Percentiles rank a stretch among this genome's conserved stretches.
phyloP scores from a whole-genome alignment of 202 grass and related monocot species.

The Sporobolus alterniflorus region DNA sequence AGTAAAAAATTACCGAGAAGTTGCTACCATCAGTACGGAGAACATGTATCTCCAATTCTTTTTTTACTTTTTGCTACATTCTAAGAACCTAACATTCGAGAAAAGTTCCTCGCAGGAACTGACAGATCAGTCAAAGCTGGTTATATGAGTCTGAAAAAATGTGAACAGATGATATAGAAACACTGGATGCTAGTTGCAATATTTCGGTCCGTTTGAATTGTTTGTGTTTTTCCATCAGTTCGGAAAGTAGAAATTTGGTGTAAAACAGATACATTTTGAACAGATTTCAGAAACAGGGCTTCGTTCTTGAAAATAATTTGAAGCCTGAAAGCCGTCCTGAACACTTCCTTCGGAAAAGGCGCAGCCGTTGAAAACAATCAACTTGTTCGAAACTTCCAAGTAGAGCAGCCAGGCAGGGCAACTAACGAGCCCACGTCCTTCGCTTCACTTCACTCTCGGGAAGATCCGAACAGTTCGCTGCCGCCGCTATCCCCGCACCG shows the following conservation, averaged over 20 bases:
- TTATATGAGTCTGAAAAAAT: not conserved
- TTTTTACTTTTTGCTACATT: too few relatives aligned
- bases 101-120: not conserved
- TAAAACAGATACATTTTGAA: not conserved
- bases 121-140: not conserved
- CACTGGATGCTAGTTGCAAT: not conserved
- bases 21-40: not conserved
- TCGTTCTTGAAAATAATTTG: not conserved
- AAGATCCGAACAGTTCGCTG: conserved; percentile 10
- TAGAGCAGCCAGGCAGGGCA: not conserved
- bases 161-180: not conserved
- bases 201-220: not conserved
- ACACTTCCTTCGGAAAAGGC: too few relatives aligned
- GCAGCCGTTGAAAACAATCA: too few relatives aligned
- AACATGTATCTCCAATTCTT: not conserved
- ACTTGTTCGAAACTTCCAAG: too few relatives aligned
- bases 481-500: not conserved
- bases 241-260: not conserved
- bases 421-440: not conserved
- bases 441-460: not conserved
- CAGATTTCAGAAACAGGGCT: too few relatives aligned
- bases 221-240: not conserved
- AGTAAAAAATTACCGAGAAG: not conserved
- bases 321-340: not conserved
- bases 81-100: not conserved